Base-by-base conservation (phyloP, 2,329 filamentous ascomycete genomes). In the Rachicladosporium sp. region DNA sequence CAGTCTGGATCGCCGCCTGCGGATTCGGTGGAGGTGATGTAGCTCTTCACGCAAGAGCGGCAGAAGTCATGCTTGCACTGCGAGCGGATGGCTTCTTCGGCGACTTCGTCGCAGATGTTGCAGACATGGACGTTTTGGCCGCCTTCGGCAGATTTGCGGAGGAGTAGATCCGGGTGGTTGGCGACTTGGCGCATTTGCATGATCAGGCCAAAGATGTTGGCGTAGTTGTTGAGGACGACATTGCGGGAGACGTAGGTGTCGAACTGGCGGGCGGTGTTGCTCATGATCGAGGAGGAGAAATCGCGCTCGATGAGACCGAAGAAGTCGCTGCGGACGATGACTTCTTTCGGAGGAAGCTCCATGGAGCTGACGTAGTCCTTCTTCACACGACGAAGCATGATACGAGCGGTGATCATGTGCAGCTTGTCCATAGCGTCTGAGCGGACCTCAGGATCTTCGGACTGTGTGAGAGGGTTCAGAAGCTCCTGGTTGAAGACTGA, bases 131-230 rank as follows among this genome's bases (percentile, higher is more conserved):
- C 71, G 47, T 96, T 95, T 60, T 94, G 86, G 2, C 88, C 88
- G 38, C 83, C 84, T 50, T 87, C 78, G 2, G 73, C 74, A 46
- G 89, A 76, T 64, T 91, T 95, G 66, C 89, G 93, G 45, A 96
- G 64, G 36, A 98, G 82, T 29, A 98, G 64, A 63, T 98, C 91
- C 0, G 91, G 91, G 57, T 98, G 91, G 50, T 98, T 91, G 6
- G 91, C 87, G 19, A 95, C 85, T 65, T 98, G 91, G 40, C 91
- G 82, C 89, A 98, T 96, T 61, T 94, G 88, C 86, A 96, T 96
- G 56, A 98, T 95, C 40, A 98, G 73, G 56, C 88, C 89, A 54
- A 98, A 98, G 48, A 98, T 96, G 59, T 98, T 98, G 66, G 91
- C 91, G 51, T 96, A 96, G 58, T 95, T 94, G 69, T 96, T 71